These are phyloP conservation scores for Bipolaris gigantea DNA, from an alignment of 2,329 filamentous ascomycete genomes.

Conservation along the genomic window DNA sequence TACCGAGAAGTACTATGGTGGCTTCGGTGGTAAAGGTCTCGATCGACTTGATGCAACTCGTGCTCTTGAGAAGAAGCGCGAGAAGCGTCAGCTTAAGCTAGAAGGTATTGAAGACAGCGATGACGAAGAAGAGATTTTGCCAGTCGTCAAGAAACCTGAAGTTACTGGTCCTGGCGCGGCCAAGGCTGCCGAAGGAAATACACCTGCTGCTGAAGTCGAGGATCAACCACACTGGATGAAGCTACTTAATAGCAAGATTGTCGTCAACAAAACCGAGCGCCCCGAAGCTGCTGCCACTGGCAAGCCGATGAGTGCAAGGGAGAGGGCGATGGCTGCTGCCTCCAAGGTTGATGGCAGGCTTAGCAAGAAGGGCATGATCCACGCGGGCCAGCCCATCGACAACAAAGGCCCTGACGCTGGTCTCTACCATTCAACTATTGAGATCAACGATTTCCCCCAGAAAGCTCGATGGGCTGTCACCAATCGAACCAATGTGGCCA, in stretches of 20 bases:
- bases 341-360: conserved; percentile 89
- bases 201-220: conserved; percentile 18
- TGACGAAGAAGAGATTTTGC: conserved; percentile 69
- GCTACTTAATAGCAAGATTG: conserved; percentile 66
- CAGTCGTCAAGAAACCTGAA: conserved; percentile 61
- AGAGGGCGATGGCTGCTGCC: conserved; percentile 87
- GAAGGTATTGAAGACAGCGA: conserved; percentile 87
- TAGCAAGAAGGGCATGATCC: conserved; percentile 84
- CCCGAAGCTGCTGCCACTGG: conserved; percentile 51
- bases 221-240: conserved; percentile 38
- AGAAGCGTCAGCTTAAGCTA: conserved; percentile 75
- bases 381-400: conserved; percentile 91
- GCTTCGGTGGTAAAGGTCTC: conserved; percentile 93
- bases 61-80: conserved; percentile 80
- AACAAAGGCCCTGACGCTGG: conserved; percentile 98
- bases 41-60: conserved; percentile 90
- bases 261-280: conserved; percentile 70
- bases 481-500: conserved; percentile 96
- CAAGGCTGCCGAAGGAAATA: conserved; percentile 25
- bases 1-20: conserved; percentile 81
- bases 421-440: conserved; percentile 92
- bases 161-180: conserved; percentile 41
- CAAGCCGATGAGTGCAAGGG: conserved; percentile 63
- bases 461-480: conserved; percentile 99
- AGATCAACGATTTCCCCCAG: conserved; percentile 99